Evolutionary conservation across 78 protist species (phyloP).

Genomic region (Polysphondylium violaceum): DNA sequence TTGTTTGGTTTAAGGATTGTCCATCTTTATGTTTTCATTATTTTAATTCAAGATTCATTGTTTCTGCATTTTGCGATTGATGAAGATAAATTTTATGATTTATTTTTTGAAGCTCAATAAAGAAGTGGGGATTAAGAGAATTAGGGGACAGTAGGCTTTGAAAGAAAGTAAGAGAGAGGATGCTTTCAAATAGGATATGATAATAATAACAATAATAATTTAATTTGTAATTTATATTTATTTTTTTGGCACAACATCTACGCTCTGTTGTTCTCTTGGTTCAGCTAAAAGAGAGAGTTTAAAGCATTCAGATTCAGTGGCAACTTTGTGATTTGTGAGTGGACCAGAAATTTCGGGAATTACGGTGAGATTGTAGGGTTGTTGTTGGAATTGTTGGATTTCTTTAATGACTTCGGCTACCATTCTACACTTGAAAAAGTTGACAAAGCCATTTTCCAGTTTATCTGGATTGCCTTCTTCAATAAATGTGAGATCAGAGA

Average conservation of each 20-base stretch:
- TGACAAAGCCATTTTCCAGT: slow-evolving; percentile 73
- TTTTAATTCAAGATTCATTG: not conserved
- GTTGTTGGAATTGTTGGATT: slow-evolving; percentile 60
- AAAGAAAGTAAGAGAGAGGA: not conserved
- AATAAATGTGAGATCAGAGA: slow-evolving; percentile 85
- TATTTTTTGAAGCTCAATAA: no score
- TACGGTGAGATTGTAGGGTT: slow-evolving; percentile 40
- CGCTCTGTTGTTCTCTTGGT: slow-evolving; percentile 56
- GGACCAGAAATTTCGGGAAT: slow-evolving; percentile 8
- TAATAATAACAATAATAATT: no score
- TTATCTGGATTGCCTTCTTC: slow-evolving; percentile 87
- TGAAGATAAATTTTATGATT: no score
- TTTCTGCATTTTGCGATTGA: not conserved
- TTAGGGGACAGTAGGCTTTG: not conserved
- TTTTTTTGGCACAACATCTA: not conserved
- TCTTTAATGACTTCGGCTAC: slow-evolving; percentile 74
- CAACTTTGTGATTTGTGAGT: slow-evolving; percentile 23
- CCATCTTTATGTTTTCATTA: no score
- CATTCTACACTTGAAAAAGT: slow-evolving; percentile 79
- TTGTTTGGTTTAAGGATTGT: not conserved
- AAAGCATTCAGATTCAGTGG: slow-evolving; percentile 35
- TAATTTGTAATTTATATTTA: not conserved
- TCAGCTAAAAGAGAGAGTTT: slow-evolving; percentile 60
- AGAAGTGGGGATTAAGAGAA: not conserved
- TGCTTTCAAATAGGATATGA: not conserved